Evolutionary conservation across 2,329 filamentous ascomycete species (phyloP).

Genomic region (Fusarium nelsonii): DNA sequence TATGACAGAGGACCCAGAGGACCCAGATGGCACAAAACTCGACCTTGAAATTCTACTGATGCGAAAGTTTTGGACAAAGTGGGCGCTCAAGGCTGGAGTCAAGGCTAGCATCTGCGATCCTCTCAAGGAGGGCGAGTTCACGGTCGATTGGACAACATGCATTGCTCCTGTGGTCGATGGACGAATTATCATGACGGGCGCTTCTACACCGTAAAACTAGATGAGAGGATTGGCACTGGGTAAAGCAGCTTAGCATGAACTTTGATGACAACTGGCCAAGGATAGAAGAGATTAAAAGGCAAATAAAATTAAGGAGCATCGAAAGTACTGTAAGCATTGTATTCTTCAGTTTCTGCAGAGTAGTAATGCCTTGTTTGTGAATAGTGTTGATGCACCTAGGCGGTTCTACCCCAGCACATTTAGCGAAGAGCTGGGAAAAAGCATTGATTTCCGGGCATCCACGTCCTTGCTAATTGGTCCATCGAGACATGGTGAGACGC

Average conservation of each 20-base stretch:
- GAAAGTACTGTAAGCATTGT: neutral
- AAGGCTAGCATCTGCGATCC: slow-evolving; percentile 65
- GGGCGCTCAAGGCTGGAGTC: slow-evolving; percentile 77
- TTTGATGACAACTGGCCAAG: neutral
- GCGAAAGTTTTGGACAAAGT: slow-evolving; percentile 77
- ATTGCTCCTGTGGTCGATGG: slow-evolving; percentile 84
- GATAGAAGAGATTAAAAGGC: slow-evolving; percentile 7
- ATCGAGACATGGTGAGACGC: neutral
- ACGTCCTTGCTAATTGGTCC: neutral
- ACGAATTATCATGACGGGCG: slow-evolving; percentile 69
- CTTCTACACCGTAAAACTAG: slow-evolving; percentile 24
- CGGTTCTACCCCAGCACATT: neutral
- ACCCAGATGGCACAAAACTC: slow-evolving; percentile 57
- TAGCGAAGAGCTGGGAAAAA: neutral
- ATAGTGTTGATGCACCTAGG: neutral
- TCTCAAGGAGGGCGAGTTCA: slow-evolving; percentile 69
- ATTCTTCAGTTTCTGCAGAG: neutral
- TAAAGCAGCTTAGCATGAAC: neutral
- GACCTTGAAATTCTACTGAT: slow-evolving; percentile 72
- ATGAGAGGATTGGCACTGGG: neutral
- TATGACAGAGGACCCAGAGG: slow-evolving; percentile 50
- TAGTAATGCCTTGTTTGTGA: neutral
- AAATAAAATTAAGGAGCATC: slow-evolving; percentile 9
- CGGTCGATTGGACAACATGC: slow-evolving; percentile 82
- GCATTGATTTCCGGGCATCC: neutral